phyloP scores from a whole-genome alignment of 2,329 filamentous ascomycete species.

The Penicillium sp. region DNA sequence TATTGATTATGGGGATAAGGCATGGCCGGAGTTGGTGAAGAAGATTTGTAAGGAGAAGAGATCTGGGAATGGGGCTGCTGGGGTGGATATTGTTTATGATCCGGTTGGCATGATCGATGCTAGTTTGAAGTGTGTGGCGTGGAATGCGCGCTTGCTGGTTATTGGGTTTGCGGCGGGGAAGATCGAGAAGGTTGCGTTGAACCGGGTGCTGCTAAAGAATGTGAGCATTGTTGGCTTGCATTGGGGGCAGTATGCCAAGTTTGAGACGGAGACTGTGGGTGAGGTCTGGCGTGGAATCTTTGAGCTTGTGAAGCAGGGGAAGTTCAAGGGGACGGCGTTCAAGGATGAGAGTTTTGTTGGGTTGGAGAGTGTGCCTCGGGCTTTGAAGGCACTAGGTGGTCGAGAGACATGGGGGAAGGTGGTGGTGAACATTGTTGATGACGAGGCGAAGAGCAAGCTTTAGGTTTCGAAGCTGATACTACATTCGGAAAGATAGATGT shows the following conservation, averaged over 20 bases:
- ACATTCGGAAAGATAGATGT: background rate
- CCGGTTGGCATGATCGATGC: slow-evolving; percentile 86
- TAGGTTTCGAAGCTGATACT: slow-evolving; percentile 17
- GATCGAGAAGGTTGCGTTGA: slow-evolving; percentile 91
- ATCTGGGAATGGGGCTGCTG: slow-evolving; percentile 64
- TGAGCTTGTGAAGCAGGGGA: slow-evolving; percentile 71
- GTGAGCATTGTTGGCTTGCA: slow-evolving; percentile 85
- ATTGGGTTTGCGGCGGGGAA: slow-evolving; percentile 83
- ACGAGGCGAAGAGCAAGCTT: slow-evolving; percentile 47
- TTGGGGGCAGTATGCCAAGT: slow-evolving; percentile 80
- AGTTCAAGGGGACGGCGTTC: slow-evolving; percentile 80
- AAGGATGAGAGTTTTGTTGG: slow-evolving; percentile 79
- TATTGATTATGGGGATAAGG: slow-evolving; percentile 73
- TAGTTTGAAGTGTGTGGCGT: slow-evolving; percentile 86
- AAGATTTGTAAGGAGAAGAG: slow-evolving; percentile 54
- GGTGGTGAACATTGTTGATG: slow-evolving; percentile 77
- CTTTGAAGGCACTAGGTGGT: slow-evolving; percentile 72
- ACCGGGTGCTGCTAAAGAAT: slow-evolving; percentile 90
- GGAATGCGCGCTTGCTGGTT: slow-evolving; percentile 85
- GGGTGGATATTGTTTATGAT: slow-evolving; percentile 93
- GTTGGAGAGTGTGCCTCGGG: slow-evolving; percentile 73
- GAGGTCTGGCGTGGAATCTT: slow-evolving; percentile 82
- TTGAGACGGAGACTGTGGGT: slow-evolving; percentile 68
- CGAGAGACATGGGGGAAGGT: slow-evolving; percentile 96
- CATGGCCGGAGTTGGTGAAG: slow-evolving; percentile 69